phyloP scores from a whole-genome alignment of 164 flowering plant species.

The Santalum album region DNA sequence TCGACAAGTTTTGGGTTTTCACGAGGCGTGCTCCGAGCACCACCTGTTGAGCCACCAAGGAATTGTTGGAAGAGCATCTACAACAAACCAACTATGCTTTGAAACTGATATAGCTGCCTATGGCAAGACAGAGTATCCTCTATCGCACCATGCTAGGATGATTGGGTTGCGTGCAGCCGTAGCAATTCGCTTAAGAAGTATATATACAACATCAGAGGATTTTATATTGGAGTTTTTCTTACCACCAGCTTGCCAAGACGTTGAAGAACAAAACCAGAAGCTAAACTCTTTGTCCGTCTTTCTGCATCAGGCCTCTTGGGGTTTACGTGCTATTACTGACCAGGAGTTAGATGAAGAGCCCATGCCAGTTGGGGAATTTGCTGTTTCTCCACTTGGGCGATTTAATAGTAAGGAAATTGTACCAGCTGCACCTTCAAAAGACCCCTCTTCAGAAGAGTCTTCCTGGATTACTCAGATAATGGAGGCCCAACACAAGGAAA shows the following conservation, averaged over 20 bases:
- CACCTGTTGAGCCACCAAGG: slow-evolving; percentile 81
- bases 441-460: slow-evolving; percentile 12
- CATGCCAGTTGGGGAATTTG: slow-evolving; percentile 8
- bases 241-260: slow-evolving; percentile 24
- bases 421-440: slow-evolving; percentile 5
- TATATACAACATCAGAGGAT: slow-evolving; percentile 36
- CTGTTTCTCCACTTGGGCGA: slow-evolving; percentile 7
- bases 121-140: slow-evolving; percentile 66
- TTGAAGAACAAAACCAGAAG: slow-evolving; percentile 28
- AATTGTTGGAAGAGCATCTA: slow-evolving; percentile 63
- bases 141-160: slow-evolving; percentile 72
- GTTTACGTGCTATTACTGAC: slow-evolving; percentile 32
- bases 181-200: slow-evolving; percentile 52
- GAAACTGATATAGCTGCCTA: slow-evolving; percentile 44
- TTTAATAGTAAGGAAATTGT: slow-evolving; percentile 5
- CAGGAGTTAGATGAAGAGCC: slow-evolving; percentile 45
- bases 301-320: slow-evolving; percentile 19
- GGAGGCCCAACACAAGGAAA: slow-evolving; percentile 29
- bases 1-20: slow-evolving; percentile 43
- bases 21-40: slow-evolving; percentile 84
- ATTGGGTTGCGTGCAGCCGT: slow-evolving; percentile 55
- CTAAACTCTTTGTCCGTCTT: slow-evolving; percentile 23
- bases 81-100: slow-evolving; percentile 71
- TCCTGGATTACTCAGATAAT: slow-evolving; percentile 28
- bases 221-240: slow-evolving; percentile 50